Conservation (phyloP, 495 filamentous ascomycete species). For the Extremus antarcticus region DNA sequence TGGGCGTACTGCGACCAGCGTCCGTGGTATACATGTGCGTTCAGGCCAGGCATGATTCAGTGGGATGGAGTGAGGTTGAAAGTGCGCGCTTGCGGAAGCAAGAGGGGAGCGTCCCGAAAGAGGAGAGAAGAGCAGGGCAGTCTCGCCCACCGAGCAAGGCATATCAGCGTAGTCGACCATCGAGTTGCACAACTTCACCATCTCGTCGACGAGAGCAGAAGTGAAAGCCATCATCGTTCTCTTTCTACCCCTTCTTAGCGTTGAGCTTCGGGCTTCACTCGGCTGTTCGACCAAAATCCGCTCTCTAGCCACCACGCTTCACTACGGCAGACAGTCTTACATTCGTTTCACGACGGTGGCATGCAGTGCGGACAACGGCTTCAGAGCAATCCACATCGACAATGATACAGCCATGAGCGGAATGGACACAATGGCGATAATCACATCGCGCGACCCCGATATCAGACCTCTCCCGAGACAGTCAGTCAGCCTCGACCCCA, state of each 20-base stretch:
- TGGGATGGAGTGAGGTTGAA: neutral
- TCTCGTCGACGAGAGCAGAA: neutral
- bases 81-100: neutral
- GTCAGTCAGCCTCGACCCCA: neutral
- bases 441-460: conserved; percentile 1
- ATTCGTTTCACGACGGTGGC: neutral
- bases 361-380: neutral
- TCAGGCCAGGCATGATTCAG: too few species aligned
- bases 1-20: too few species aligned
- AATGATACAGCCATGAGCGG: conserved; percentile 3
- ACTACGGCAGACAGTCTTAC: neutral
- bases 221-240: neutral
- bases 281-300: neutral
- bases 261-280: neutral
- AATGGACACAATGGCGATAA: neutral
- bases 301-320: neutral
- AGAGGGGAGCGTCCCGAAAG: neutral
- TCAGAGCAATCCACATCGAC: neutral
- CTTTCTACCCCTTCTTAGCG: neutral
- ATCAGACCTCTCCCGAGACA: neutral
- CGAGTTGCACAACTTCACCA: neutral
- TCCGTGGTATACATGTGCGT: too few species aligned
- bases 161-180: neutral
- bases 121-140: neutral
- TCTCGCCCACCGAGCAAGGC: neutral